These are phyloP conservation scores for Zoysia japonica DNA, from an alignment of 176 grass and related monocot species.

Conservation along the genomic window DNA sequence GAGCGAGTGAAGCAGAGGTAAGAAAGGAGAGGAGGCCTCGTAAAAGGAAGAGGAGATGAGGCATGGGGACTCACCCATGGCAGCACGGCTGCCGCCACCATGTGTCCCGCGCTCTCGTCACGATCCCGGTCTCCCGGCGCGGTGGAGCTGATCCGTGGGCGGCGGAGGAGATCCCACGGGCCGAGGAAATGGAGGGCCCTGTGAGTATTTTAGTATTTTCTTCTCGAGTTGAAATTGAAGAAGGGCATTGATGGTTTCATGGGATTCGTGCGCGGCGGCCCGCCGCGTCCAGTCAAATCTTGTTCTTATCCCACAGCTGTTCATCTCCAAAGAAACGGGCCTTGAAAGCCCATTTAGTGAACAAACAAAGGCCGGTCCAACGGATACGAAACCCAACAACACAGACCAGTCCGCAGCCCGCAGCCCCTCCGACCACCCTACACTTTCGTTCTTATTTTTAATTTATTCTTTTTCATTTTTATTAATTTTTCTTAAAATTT, in stretches of 20 bases:
- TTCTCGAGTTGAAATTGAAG: constrained; percentile 20
- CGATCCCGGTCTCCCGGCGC: constrained; percentile 56
- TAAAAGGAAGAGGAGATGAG: constrained; percentile 1
- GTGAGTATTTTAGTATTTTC: constrained; percentile 19
- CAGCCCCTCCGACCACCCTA: too few relatives aligned
- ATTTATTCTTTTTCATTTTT: too few relatives aligned
- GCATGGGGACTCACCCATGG: constrained; percentile 43
- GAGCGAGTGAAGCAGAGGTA: neutral
- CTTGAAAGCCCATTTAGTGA: neutral
- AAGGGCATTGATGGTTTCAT: constrained; percentile 51
- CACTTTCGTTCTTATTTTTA: too few relatives aligned
- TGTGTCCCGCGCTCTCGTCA: constrained; percentile 40
- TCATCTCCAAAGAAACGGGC: constrained; percentile 1
- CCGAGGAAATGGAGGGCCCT: constrained; percentile 21
- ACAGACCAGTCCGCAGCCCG: too few relatives aligned
- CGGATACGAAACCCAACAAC: too few relatives aligned
- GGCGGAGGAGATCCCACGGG: constrained; percentile 42
- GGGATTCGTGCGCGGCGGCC: constrained; percentile 53
- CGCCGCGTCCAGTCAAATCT: constrained; percentile 48
- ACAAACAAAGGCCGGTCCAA: neutral
- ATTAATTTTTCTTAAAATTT: too few relatives aligned
- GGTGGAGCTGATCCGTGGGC: constrained; percentile 48
- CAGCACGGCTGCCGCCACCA: constrained; percentile 33
- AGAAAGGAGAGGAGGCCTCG: neutral
- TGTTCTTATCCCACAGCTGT: neutral